These are phyloP conservation scores for Schizosaccharomyces pombe DNA, from an alignment of 805 yeast genomes.

Conservation along the genomic window DNA sequence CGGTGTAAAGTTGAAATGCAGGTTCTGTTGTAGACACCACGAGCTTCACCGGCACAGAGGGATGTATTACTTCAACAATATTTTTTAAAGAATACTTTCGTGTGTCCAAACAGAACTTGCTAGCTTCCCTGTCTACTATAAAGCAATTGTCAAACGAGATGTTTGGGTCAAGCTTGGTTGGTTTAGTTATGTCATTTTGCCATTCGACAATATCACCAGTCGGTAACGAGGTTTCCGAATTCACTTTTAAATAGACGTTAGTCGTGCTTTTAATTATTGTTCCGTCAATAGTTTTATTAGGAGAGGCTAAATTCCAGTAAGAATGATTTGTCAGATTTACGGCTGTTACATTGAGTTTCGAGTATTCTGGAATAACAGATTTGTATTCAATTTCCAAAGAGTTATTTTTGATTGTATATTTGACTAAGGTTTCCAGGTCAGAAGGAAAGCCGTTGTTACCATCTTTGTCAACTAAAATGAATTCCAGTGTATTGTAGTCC, in stretches of 20 bases:
- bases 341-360: conserved; percentile 18
- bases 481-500: conserved; percentile 12
- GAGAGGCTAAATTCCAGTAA: conserved; percentile 26
- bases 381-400: conserved; percentile 26
- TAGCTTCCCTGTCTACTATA: conserved; percentile 17
- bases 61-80: conserved; percentile 16
- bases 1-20: conserved; percentile 41
- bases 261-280: conserved; percentile 10
- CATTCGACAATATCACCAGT: conserved; percentile 20
- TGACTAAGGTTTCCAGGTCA: conserved; percentile 24
- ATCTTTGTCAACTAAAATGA: not conserved
- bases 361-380: conserved; percentile 18
- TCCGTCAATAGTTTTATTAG: conserved; percentile 16
- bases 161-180: conserved; percentile 9
- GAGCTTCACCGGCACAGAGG: conserved; percentile 22
- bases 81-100: conserved; percentile 18
- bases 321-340: conserved; percentile 40
- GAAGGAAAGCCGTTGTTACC: conserved; percentile 31
- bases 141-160: conserved; percentile 28
- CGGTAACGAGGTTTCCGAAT: conserved; percentile 15
- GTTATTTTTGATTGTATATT: conserved; percentile 21
- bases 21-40: conserved; percentile 37
- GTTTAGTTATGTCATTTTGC: not conserved
- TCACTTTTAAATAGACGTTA: not conserved
- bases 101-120: conserved; percentile 23